Base-by-base conservation (phyloP, 2,329 filamentous ascomycete genomes). In the Teratosphaeria zuluensis region DNA sequence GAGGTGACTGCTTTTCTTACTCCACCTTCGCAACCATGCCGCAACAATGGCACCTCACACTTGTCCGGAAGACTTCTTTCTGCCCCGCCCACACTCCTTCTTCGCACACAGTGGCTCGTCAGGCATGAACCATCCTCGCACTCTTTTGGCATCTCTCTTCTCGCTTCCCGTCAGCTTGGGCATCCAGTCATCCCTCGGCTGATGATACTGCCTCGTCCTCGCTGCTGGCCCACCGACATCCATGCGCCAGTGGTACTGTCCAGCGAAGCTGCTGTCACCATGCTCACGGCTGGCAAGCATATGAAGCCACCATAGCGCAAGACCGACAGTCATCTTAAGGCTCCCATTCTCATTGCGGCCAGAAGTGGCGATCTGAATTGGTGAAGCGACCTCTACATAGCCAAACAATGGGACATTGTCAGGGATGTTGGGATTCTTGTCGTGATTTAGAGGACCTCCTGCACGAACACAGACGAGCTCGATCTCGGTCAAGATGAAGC, bases 401-500 rank as follows among this genome's bases (percentile, higher is more conserved):
- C 92, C 92, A 69, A 96, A 96, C 71, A 90, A 85, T 0, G 92
- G 92, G 1, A 85, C 84, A 8, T 73, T 72, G 48, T 69, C 28
- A 32, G 52, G 52, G 7, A 68, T 58, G 16, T 73, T 70, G 38
- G 46, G 35, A 12, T 48, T 28, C 8, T 53, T 56, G 4, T 70
- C 71, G 1, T 68, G 28, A 42, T 53, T 65, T 0, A 72, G 70
- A 14, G 74, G 72, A 4, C 77, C 77, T 56, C 92, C 91, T 64
- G 88, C 89, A 68, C 92, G 89, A 0, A 96, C 90, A 66, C 94
- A 85, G 46, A 96, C 86, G 8, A 96, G 85, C 76, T 97, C 92
- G 67, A 96, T 96, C 76, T 96, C 92, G 1, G 90, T 96, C 70
- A 96, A 85, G 73, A 97, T 92, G 79, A 96, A 97, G 57, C 92